phyloP scores from a whole-genome alignment of 495 filamentous ascomycete genomes.

The Podospora bellae-mahoneyi region DNA sequence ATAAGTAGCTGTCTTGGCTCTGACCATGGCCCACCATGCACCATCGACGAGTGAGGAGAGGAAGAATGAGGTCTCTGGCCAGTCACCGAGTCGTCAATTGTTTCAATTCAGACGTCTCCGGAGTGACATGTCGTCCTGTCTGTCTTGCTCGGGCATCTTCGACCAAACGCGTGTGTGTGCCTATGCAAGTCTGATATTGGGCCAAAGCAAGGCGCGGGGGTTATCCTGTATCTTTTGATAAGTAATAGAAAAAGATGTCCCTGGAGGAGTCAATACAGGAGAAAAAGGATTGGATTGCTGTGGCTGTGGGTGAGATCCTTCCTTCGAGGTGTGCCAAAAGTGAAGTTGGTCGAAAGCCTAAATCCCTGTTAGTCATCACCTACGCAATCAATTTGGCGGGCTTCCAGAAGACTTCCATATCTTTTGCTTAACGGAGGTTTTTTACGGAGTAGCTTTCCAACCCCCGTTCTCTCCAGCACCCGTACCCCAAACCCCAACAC shows the following conservation, averaged over 20 bases:
- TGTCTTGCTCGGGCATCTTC: neutral
- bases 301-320: neutral
- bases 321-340: neutral
- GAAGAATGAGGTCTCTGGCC: neutral
- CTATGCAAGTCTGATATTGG: neutral
- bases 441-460: neutral
- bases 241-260: neutral
- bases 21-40: neutral
- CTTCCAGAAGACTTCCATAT: neutral
- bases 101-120: neutral
- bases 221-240: neutral
- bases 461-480: neutral
- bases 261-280: neutral
- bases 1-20: neutral
- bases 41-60: neutral
- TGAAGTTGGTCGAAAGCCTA: neutral
- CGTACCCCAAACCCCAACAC: neutral
- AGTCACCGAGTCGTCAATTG: neutral
- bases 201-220: neutral
- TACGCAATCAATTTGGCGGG: neutral
- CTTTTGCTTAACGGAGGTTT: neutral
- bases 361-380: neutral
- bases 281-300: neutral
- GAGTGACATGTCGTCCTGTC: neutral
- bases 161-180: neutral